These are phyloP conservation scores for Naegleria lovaniensis DNA, from an alignment of 208 protist genomes.

Conservation along the genomic window DNA sequence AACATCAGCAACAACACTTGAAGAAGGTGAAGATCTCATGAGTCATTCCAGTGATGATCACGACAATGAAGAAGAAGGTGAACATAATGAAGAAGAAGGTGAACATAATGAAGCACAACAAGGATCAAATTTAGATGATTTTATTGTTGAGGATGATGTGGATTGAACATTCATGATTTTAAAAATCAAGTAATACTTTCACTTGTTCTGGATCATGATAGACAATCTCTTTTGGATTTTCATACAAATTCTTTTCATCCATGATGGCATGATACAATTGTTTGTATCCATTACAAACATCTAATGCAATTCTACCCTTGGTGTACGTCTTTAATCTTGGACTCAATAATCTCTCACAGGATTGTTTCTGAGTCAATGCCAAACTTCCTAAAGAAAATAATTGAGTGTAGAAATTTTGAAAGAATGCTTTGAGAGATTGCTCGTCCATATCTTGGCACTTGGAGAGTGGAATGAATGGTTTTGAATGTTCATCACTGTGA, in stretches of 20 bases:
- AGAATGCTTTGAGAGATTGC: background rate
- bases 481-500: background rate
- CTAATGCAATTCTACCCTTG: background rate
- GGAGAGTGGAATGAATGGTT: background rate
- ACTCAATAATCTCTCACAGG: background rate
- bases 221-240: slow-evolving; percentile 16
- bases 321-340: background rate
- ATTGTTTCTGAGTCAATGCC: background rate
- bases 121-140: too few relatives aligned
- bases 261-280: background rate
- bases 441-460: background rate
- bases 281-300: background rate
- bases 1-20: too few relatives aligned
- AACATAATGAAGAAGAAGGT: too few relatives aligned
- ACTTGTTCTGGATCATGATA: background rate
- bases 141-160: too few relatives aligned
- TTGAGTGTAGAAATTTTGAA: background rate
- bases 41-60: too few relatives aligned
- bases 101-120: too few relatives aligned
- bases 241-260: background rate
- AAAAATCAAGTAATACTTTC: background rate
- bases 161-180: too few relatives aligned
- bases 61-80: too few relatives aligned
- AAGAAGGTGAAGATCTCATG: too few relatives aligned
- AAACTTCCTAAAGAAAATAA: background rate